A percentile compares a stretch with the other conserved stretches of the same genome.
Conservation (phyloP, 768 basidiomycete genomes). For the Lactifluus pinguis region DNA sequence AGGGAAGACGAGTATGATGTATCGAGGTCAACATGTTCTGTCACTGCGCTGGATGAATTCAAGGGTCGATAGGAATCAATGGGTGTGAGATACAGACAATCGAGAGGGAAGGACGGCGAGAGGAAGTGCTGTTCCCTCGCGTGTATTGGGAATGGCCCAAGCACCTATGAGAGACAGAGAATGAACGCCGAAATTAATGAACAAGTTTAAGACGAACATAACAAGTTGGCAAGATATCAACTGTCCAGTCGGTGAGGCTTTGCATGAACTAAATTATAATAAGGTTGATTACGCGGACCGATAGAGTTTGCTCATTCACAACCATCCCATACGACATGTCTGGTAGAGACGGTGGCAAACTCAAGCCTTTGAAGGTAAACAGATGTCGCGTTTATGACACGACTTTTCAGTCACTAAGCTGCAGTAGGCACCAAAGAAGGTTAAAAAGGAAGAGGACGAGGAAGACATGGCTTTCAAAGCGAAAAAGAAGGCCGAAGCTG, state of each 20-base stretch:
- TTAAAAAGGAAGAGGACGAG: constrained; percentile 60
- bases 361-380: constrained; percentile 77
- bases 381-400: not conserved
- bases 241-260: not conserved
- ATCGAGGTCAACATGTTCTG: constrained; percentile 40
- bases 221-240: constrained; percentile 30
- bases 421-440: constrained; percentile 72
- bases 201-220: constrained; percentile 53
- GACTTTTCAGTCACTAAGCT: not conserved
- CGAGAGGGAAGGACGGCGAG: constrained; percentile 66
- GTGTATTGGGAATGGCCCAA: constrained; percentile 79
- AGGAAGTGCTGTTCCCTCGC: constrained; percentile 77
- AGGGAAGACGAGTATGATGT: constrained; percentile 57
- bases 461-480: constrained; percentile 67
- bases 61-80: not conserved
- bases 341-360: constrained; percentile 72
- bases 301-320: not conserved
- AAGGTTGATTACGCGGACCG: too few relatives aligned
- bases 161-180: constrained; percentile 35
- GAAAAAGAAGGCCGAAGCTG: constrained; percentile 67
- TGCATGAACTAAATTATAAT: not conserved
- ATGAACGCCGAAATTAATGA: not conserved
- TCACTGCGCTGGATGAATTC: constrained; percentile 30
- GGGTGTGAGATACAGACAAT: constrained; percentile 37
- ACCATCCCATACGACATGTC: constrained; percentile 32